A percentile compares a stretch with the other conserved stretches of the same genome.
Conservation (phyloP, 345 rosid genomes). For the Eucalyptus tenuipes region DNA sequence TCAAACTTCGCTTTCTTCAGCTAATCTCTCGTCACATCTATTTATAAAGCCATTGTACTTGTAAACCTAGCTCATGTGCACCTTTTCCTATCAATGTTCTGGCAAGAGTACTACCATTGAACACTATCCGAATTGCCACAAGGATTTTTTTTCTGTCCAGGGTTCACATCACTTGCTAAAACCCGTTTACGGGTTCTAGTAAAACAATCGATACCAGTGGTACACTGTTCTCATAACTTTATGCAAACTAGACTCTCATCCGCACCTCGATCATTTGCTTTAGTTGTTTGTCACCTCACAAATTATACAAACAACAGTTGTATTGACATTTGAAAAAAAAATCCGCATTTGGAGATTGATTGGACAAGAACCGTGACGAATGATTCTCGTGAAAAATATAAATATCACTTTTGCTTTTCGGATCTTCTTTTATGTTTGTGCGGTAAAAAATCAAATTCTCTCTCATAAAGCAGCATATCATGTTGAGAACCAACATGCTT, state of each 20-base stretch:
- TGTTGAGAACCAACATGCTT: rapidly evolving
- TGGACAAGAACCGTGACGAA: background rate
- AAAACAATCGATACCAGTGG: rapidly evolving
- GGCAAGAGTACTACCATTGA: rapidly evolving
- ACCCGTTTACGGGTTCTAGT: rapidly evolving
- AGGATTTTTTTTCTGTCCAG: rapidly evolving
- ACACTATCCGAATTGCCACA: background rate
- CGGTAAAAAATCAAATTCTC: rapidly evolving
- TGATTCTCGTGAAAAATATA: background rate
- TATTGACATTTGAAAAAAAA: background rate
- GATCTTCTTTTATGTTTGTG: background rate
- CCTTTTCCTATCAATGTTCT: rapidly evolving
- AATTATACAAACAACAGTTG: background rate
- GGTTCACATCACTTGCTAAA: background rate
- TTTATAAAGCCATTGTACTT: too few relatives aligned
- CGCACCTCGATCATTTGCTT: rapidly evolving
- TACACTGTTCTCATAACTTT: background rate
- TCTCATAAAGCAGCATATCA: background rate
- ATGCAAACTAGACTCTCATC: background rate
- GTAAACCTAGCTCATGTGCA: background rate
- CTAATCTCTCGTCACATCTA: background rate
- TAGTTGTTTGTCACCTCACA: background rate
- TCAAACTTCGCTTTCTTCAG: rapidly evolving
- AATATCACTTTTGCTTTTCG: rapidly evolving
- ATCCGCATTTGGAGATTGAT: background rate